phyloP scores from a whole-genome alignment of 768 basidiomycete genomes.

The Trametes maxima region DNA sequence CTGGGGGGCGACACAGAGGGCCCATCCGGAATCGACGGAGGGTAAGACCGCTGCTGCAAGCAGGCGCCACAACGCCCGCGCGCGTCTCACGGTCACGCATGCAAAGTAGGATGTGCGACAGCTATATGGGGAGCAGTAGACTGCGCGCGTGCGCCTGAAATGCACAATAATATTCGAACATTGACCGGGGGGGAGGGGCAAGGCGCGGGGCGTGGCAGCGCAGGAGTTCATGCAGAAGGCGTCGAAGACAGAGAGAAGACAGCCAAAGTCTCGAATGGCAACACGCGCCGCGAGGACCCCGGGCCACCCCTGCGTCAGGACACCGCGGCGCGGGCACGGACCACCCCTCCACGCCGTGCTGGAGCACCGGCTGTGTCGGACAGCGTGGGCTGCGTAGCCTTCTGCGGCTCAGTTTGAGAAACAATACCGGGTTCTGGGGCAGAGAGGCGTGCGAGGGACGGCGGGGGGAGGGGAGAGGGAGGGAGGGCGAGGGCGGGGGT shows the following conservation, averaged over 20 bases:
- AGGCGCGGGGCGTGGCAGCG: background rate
- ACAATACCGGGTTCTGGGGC: background rate
- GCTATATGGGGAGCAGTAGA: background rate
- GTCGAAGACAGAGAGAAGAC: constrained; percentile 1
- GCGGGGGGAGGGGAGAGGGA: background rate
- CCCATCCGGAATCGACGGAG: background rate
- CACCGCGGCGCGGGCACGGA: constrained; percentile 23
- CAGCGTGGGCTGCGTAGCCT: background rate
- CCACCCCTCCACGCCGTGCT: constrained; percentile 14
- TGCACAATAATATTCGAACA: background rate
- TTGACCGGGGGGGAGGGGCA: background rate
- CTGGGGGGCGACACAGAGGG: background rate
- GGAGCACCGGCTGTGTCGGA: constrained; percentile 4
- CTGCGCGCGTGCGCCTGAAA: background rate
- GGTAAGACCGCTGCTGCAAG: background rate
- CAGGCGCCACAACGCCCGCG: constrained; percentile 1
- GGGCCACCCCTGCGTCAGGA: background rate
- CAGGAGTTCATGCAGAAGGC: constrained; percentile 9
- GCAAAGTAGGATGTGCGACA: background rate
- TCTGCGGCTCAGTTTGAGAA: no score
- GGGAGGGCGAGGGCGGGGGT: background rate
- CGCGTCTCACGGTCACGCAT: background rate
- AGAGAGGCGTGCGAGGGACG: background rate
- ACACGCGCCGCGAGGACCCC: constrained; percentile 27
- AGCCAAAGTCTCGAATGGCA: constrained; percentile 25